Conservation (phyloP, 2,329 filamentous ascomycete genomes). For the Phyllosticta citrichinensis region DNA sequence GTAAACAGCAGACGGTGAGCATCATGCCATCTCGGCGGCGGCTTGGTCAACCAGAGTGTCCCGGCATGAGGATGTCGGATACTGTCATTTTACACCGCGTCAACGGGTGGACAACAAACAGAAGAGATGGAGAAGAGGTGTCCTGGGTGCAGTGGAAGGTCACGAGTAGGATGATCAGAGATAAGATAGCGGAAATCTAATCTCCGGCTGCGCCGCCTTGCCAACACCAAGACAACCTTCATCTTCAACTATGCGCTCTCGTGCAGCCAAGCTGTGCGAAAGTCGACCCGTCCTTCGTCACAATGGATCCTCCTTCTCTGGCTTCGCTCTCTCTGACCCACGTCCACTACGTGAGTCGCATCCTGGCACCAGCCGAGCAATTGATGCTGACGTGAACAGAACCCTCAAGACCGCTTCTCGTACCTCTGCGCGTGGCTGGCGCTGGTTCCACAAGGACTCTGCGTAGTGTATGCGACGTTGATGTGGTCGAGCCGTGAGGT, state of each 20-base stretch:
- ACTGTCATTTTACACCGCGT: too few species aligned
- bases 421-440: constrained; percentile 89
- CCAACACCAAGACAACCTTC: neutral
- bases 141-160: neutral
- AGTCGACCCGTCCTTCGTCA: neutral
- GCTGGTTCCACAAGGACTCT: constrained; percentile 83
- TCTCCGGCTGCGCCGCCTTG: neutral
- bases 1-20: too few species aligned
- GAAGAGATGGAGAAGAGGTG: too few species aligned
- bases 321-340: constrained; percentile 91
- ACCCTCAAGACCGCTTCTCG: constrained; percentile 75
- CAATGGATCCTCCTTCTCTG: constrained; percentile 48
- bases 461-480: constrained; percentile 80
- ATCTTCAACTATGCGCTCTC: neutral
- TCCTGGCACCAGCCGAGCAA: neutral
- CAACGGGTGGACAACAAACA: too few species aligned
- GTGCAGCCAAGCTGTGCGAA: neutral
- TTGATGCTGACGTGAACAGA: constrained; percentile 42
- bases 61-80: too few species aligned
- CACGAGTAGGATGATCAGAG: neutral
- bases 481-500: constrained; percentile 85
- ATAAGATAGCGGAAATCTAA: neutral
- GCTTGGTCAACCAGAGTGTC: too few species aligned
- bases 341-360: constrained; percentile 75
- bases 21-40: too few species aligned